Conservation (phyloP, 2,329 filamentous ascomycete genomes). For the Leptodontidium sp. region DNA sequence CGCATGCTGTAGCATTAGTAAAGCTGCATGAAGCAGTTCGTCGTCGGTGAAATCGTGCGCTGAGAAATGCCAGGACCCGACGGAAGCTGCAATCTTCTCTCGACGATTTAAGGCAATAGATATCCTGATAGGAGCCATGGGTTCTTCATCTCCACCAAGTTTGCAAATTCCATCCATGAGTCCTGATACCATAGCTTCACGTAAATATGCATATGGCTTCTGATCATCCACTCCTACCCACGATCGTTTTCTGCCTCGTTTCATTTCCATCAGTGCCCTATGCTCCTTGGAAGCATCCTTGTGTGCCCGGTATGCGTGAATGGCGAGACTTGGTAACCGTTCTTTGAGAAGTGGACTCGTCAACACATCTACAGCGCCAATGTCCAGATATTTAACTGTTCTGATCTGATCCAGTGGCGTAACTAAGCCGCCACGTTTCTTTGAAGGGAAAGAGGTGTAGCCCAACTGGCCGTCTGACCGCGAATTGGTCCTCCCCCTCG, state of each 20-base stretch:
- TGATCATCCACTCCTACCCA: conserved; percentile 90
- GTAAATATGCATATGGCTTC: conserved; percentile 86
- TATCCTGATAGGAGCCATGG: conserved; percentile 71
- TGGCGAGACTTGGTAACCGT: conserved; percentile 76
- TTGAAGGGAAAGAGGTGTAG: conserved; percentile 32
- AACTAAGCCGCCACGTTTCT: conserved; percentile 47
- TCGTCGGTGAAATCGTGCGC: conserved; percentile 91
- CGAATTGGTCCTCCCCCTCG: conserved; percentile 35
- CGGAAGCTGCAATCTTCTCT: conserved; percentile 65
- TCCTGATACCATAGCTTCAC: conserved; percentile 92
- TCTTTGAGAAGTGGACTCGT: conserved; percentile 79
- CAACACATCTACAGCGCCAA: conserved; percentile 87
- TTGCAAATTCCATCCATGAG: conserved; percentile 91
- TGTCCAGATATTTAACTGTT: conserved; percentile 79
- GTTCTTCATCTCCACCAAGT: conserved; percentile 66
- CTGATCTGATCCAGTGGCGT: conserved; percentile 56
- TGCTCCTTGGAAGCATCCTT: conserved; percentile 79
- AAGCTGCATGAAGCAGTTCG: conserved; percentile 85
- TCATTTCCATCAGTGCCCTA: conserved; percentile 73
- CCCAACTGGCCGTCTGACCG: conserved; percentile 35
- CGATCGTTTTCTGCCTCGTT: conserved; percentile 82
- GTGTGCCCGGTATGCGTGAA: conserved; percentile 84
- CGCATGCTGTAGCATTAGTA: conserved; percentile 89
- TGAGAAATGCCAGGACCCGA: conserved; percentile 87
- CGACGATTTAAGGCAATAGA: conserved; percentile 72